Conservation (phyloP, 2,329 filamentous ascomycete genomes). For the Raffaelea albimanens region DNA sequence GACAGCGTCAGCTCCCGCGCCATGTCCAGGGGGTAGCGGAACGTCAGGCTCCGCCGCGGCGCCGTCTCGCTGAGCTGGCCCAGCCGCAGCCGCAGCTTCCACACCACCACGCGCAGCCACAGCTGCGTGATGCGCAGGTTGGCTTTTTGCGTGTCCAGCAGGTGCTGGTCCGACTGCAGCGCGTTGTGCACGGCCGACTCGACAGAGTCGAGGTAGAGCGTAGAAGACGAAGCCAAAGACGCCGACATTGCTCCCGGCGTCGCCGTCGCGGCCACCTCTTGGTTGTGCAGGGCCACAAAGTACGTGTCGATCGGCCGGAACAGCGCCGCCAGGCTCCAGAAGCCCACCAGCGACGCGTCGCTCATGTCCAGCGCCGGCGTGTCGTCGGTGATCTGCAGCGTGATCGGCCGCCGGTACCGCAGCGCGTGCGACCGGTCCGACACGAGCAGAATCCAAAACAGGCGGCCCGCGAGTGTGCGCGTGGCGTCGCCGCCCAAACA, state of each 20-base stretch:
- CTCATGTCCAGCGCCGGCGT: background rate
- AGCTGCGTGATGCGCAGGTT: slow-evolving; percentile 30
- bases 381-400: slow-evolving; percentile 27
- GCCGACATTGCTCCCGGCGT: too few species aligned
- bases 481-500: slow-evolving; percentile 20
- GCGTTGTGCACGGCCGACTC: background rate
- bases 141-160: slow-evolving; percentile 33
- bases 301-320: slow-evolving; percentile 32
- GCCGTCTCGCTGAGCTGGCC: slow-evolving; percentile 24
- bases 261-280: slow-evolving; percentile 10
- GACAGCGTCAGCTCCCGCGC: background rate
- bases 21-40: background rate
- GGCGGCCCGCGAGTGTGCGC: slow-evolving; percentile 20
- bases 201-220: background rate
- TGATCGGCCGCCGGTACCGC: slow-evolving; percentile 32
- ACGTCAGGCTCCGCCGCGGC: slow-evolving; percentile 13
- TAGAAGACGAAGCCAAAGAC: background rate
- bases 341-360: background rate
- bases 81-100: slow-evolving; percentile 24
- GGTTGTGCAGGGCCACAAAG: slow-evolving; percentile 31
- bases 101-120: slow-evolving; percentile 27
- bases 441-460: slow-evolving; percentile 35
- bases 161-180: slow-evolving; percentile 13
- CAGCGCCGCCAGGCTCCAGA: slow-evolving; percentile 26
- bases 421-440: slow-evolving; percentile 35